These are phyloP conservation scores for Globisporangium splendens DNA, from an alignment of 352 stramenopile species.

Conservation along the genomic window DNA sequence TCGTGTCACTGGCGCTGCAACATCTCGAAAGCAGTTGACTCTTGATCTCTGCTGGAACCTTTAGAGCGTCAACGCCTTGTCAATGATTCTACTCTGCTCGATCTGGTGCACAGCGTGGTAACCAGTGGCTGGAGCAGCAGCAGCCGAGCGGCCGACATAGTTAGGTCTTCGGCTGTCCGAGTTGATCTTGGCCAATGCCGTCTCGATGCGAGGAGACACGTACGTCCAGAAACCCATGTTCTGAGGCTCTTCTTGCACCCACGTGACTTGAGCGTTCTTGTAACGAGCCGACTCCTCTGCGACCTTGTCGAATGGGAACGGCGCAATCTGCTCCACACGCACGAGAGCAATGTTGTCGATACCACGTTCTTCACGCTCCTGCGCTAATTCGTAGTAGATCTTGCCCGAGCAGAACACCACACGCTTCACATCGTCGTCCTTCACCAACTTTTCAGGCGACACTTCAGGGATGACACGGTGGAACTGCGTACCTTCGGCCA, in stretches of 20 bases:
- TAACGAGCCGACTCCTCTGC: constrained; percentile 87
- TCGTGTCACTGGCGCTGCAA: no score
- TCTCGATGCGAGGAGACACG: constrained; percentile 93
- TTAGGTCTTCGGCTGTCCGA: constrained; percentile 73
- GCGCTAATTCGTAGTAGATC: constrained; percentile 96
- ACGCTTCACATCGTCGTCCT: constrained; percentile 55
- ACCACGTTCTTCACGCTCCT: constrained; percentile 85
- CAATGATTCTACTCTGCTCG: constrained; percentile 92
- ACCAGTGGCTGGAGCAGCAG: constrained; percentile 94
- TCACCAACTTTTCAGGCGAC: constrained; percentile 46
- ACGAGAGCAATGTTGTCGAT: constrained; percentile 88
- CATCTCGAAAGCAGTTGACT: no score
- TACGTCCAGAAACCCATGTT: constrained; percentile 98
- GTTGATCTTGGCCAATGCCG: constrained; percentile 91
- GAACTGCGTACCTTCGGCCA: constrained; percentile 92
- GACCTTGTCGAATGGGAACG: constrained; percentile 96
- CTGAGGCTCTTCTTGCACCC: constrained; percentile 94
- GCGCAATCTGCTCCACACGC: constrained; percentile 96
- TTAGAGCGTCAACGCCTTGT: constrained; percentile 71
- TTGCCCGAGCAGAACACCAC: constrained; percentile 96
- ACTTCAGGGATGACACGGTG: constrained; percentile 87
- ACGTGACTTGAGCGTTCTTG: constrained; percentile 93
- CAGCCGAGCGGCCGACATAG: constrained; percentile 93
- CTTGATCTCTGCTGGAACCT: neutral
- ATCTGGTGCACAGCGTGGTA: constrained; percentile 92